Conservation (phyloP, 441 rosid genomes). For the Hura crepitans region DNA sequence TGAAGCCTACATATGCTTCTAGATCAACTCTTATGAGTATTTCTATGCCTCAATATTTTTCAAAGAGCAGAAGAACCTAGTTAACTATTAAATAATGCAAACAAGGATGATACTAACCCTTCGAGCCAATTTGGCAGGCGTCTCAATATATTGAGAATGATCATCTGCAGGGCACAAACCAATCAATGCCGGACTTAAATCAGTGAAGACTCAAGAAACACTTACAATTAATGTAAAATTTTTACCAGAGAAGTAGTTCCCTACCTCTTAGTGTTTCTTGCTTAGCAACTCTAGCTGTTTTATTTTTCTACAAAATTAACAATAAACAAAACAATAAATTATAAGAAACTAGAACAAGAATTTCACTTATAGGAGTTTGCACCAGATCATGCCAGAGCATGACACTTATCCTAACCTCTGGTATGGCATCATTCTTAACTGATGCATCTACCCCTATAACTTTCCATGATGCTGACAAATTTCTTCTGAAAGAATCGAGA, state of each 20-base stretch:
- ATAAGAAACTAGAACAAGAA: slow-evolving; percentile 22
- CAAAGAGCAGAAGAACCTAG: slow-evolving; percentile 5
- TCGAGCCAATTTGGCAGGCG: slow-evolving; percentile 66
- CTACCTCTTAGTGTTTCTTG: slow-evolving; percentile 35
- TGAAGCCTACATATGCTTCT: neutral
- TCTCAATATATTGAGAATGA: slow-evolving; percentile 39
- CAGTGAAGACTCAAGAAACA: slow-evolving; percentile 15
- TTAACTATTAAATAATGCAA: slow-evolving; percentile 6
- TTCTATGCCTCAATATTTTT: slow-evolving; percentile 5
- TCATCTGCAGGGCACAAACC: slow-evolving; percentile 39
- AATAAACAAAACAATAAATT: slow-evolving; percentile 19
- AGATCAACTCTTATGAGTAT: slow-evolving; percentile 6
- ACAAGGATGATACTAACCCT: slow-evolving; percentile 48
- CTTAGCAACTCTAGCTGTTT: slow-evolving; percentile 30
- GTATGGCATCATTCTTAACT: slow-evolving; percentile 28
- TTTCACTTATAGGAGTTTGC: neutral
- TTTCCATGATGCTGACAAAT: slow-evolving; percentile 76
- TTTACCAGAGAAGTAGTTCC: slow-evolving; percentile 37
- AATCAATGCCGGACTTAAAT: slow-evolving; percentile 22
- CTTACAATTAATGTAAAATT: slow-evolving; percentile 8
- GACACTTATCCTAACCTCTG: slow-evolving; percentile 47
- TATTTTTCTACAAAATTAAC: slow-evolving; percentile 35
- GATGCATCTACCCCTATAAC: slow-evolving; percentile 37
- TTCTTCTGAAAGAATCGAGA: slow-evolving; percentile 75
- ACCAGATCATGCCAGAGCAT: slow-evolving; percentile 19